Percentiles rank a stretch among this genome's conserved stretches.
Evolutionary conservation across 306 rosid species (phyloP).

Genomic region (Cicer bijugum): DNA sequence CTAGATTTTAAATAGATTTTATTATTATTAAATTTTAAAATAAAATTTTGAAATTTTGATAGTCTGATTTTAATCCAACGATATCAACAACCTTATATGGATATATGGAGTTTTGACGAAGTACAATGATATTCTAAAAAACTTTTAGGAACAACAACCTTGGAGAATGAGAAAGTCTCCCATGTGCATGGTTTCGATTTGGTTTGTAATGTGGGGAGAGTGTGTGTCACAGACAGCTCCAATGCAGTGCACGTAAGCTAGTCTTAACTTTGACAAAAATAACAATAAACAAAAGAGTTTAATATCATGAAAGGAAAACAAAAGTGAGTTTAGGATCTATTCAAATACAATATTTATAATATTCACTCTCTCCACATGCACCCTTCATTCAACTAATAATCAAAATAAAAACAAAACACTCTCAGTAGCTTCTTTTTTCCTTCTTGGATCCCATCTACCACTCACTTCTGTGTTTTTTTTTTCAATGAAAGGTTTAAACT

Average conservation of each 20-base stretch:
- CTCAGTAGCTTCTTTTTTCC: constrained; percentile 42
- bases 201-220: not conserved
- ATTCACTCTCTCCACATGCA: constrained; percentile 47
- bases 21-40: no score
- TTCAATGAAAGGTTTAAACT: constrained; percentile 40
- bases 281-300: constrained; percentile 30
- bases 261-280: constrained; percentile 25
- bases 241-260: not conserved
- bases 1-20: no score
- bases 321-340: constrained; percentile 33
- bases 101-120: no score
- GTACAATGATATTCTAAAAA: not conserved
- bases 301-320: constrained; percentile 27
- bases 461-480: constrained; percentile 31
- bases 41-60: no score
- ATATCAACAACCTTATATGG: no score
- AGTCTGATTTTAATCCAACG: no score
- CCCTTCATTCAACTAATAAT: constrained; percentile 32
- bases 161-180: constrained; percentile 36
- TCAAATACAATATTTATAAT: constrained; percentile 12
- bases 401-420: constrained; percentile 22
- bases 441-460: constrained; percentile 50
- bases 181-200: constrained; percentile 54
- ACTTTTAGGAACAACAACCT: not conserved
- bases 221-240: constrained; percentile 2